Percentiles rank a stretch among this genome's conserved stretches.
These are phyloP conservation scores for Hyphopichia fennica DNA, from an alignment of 1,139 yeast species.

Conservation along the genomic window DNA sequence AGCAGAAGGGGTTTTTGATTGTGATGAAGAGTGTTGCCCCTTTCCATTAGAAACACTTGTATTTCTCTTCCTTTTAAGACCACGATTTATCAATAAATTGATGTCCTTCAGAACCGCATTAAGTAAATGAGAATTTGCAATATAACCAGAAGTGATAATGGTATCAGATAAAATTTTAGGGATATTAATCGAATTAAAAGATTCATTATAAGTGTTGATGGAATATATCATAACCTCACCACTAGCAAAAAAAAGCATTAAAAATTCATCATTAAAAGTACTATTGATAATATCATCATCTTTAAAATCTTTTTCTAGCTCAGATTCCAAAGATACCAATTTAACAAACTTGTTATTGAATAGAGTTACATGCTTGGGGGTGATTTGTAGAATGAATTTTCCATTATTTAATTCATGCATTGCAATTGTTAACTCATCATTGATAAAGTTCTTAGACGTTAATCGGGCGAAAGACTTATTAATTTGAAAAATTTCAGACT, in stretches of 20 bases:
- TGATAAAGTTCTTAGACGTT: slow-evolving; percentile 63
- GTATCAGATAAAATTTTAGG: slow-evolving; percentile 59
- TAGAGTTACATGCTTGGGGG: slow-evolving; percentile 62
- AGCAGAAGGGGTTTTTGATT: neutral
- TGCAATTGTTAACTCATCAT: slow-evolving; percentile 63
- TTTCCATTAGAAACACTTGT: slow-evolving; percentile 11
- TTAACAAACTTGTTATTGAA: slow-evolving; percentile 64
- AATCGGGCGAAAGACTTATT: slow-evolving; percentile 66
- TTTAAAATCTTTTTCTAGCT: slow-evolving; percentile 38
- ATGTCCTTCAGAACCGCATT: slow-evolving; percentile 45
- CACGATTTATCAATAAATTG: slow-evolving; percentile 28
- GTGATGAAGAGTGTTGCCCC: neutral
- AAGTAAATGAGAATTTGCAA: slow-evolving; percentile 46
- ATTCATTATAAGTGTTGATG: slow-evolving; percentile 40
- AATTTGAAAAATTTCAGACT: slow-evolving; percentile 74
- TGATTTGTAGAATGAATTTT: slow-evolving; percentile 69
- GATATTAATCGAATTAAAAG: slow-evolving; percentile 35
- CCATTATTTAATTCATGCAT: slow-evolving; percentile 63
- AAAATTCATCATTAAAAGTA: slow-evolving; percentile 48
- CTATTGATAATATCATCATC: slow-evolving; percentile 55
- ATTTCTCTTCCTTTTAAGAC: slow-evolving; percentile 29
- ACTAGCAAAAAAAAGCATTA: slow-evolving; percentile 53
- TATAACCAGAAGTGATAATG: slow-evolving; percentile 69
- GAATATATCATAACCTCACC: slow-evolving; percentile 56
- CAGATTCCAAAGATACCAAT: slow-evolving; percentile 33